phyloP scores from a whole-genome alignment of 495 filamentous ascomycete species.

The Glarea lozoyensis region DNA sequence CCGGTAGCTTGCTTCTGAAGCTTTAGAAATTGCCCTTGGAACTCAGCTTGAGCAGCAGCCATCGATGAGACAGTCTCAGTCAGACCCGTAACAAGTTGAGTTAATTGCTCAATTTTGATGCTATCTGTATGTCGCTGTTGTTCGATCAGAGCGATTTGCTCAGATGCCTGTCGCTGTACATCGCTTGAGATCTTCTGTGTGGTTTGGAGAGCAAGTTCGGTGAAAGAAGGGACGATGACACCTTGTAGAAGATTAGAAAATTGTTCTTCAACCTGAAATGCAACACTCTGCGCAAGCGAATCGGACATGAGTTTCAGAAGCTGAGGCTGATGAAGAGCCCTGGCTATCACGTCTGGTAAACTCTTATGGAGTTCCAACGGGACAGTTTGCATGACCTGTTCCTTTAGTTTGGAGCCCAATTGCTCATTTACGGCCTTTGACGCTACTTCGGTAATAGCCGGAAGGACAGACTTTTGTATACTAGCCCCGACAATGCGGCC shows the following conservation, averaged over 20 bases:
- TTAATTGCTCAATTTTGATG: slow-evolving; percentile 77
- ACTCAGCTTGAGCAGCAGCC: slow-evolving; percentile 52
- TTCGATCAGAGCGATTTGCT: slow-evolving; percentile 57
- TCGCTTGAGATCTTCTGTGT: slow-evolving; percentile 52
- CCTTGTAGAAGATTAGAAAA: slow-evolving; percentile 52
- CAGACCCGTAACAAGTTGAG: slow-evolving; percentile 58
- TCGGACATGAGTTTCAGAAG: slow-evolving; percentile 64
- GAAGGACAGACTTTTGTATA: slow-evolving; percentile 34
- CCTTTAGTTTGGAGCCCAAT: slow-evolving; percentile 24
- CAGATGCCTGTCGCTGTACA: slow-evolving; percentile 55
- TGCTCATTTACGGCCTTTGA: slow-evolving; percentile 35
- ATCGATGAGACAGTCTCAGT: slow-evolving; percentile 65
- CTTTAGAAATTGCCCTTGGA: slow-evolving; percentile 51
- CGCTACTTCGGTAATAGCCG: slow-evolving; percentile 25
- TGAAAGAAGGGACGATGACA: slow-evolving; percentile 56
- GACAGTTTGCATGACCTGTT: slow-evolving; percentile 27
- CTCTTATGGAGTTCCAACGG: slow-evolving; percentile 43
- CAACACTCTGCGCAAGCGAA: slow-evolving; percentile 48
- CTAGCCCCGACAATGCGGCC: slow-evolving; percentile 47
- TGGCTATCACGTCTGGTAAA: slow-evolving; percentile 34
- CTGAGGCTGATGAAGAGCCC: slow-evolving; percentile 60
- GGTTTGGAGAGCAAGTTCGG: slow-evolving; percentile 43
- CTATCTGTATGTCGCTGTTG: slow-evolving; percentile 59
- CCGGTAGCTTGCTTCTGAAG: slow-evolving; percentile 37
- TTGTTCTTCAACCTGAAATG: slow-evolving; percentile 57